These are phyloP conservation scores for Rhizodiscina lignyota DNA, from an alignment of 495 filamentous ascomycete species.

Conservation along the genomic window DNA sequence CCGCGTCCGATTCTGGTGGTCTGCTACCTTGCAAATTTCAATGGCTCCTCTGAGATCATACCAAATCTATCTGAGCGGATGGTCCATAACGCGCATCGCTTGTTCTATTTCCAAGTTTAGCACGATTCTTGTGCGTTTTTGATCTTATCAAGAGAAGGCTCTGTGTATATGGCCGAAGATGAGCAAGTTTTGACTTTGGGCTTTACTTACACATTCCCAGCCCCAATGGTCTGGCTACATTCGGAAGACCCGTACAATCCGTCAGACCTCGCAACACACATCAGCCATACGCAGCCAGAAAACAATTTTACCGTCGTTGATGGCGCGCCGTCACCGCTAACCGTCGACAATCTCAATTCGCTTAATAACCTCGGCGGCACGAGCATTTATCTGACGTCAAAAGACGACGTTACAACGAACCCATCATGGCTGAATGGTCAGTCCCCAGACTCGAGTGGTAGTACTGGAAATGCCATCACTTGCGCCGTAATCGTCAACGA, in stretches of 20 bases:
- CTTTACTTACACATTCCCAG: conserved; percentile 3
- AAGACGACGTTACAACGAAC: conserved; percentile 33
- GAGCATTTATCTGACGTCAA: conserved; percentile 41
- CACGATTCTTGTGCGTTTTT: not conserved
- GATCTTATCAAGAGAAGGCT: not conserved
- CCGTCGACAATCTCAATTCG: conserved; percentile 35
- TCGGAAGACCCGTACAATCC: conserved; percentile 40
- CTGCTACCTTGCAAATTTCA: not conserved
- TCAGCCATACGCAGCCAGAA: conserved; percentile 36
- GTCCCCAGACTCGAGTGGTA: conserved; percentile 28
- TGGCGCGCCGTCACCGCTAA: conserved; percentile 28
- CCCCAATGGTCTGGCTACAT: conserved; percentile 28
- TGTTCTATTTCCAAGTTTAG: not conserved
- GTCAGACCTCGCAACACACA: conserved; percentile 37
- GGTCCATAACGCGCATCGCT: too few species aligned
- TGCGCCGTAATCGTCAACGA: conserved; percentile 39
- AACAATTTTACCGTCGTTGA: conserved; percentile 35
- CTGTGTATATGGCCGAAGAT: not conserved
- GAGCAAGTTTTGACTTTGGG: not conserved
- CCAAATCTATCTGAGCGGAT: too few species aligned
- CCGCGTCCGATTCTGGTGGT: not conserved
- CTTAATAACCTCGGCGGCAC: conserved; percentile 36
- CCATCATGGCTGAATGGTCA: conserved; percentile 34
- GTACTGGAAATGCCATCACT: conserved; percentile 28
- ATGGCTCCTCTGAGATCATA: not conserved